Evolutionary conservation across 1,284 basidiomycete genomes (phyloP), one percentile per base, ranked within the genome.

Genomic region (Puccinia horiana): DNA sequence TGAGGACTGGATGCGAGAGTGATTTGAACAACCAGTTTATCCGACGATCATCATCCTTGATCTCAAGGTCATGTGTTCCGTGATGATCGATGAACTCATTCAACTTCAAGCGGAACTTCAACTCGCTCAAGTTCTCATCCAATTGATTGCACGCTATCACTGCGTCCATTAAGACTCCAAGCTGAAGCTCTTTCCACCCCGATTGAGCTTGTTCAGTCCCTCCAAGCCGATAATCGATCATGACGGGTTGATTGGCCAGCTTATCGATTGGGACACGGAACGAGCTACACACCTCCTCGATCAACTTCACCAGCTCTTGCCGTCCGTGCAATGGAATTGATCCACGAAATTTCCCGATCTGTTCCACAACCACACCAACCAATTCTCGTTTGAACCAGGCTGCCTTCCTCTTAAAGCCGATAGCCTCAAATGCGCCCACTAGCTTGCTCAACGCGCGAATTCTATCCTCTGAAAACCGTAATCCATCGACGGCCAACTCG

Each of bases 371-470:
- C 23, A 81, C 54, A 3, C 69, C 69, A 35, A 81, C 58, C 37
- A 81, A 74, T 52, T 81, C 70, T 18, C 79, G 52, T 52, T 74
- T 61, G 52, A 81, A 73, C 79, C 79, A 81, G 56, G 70, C 58
- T 74, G 70, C 40, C 73, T 81, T 81, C 58, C 79, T 74, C 35
- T 26, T 72, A 26, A 56, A 81, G 47, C 69, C 70, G 29, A 81
- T 81, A 16, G n/a, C 29, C 42, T 81, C 56, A 49, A 52, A 81
- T 37, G 26, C 52, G 42, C 67, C 40, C 12, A 65, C 61, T 42
- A 81, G 40, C 44, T 74, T 42, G 42, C 40, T 63, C 29, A 81
- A 65, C 52, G 49, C 67, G 18, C 54, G 44, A 58, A 81, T 81
- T 47, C 79, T 52, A 63, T 81, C 79, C 49, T 56, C 52, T 20